Percentiles rank a stretch among this genome's conserved stretches.
Conservation (phyloP, 140 eudicot species). For the Erigeron philadelphicus region DNA sequence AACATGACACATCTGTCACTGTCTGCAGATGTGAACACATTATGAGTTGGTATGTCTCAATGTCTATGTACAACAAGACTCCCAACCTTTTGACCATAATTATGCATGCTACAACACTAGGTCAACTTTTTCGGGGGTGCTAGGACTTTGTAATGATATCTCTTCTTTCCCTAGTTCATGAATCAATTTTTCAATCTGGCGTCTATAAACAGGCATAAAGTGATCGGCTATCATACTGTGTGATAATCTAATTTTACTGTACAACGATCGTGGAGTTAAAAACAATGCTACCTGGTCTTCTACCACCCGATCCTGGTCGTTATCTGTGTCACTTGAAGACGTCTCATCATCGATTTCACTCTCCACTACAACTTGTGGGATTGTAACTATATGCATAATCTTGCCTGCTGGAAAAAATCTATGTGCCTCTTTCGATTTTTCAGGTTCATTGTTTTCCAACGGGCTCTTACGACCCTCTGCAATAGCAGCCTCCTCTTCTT, state of each 20-base stretch:
- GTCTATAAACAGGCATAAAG: conserved; percentile 88
- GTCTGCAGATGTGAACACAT: neutral
- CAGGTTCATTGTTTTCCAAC: conserved; percentile 35
- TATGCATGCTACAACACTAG: conserved; percentile 27
- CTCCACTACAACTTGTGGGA: conserved; percentile 34
- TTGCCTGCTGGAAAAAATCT: conserved; percentile 92
- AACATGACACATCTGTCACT: neutral
- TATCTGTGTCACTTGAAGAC: conserved; percentile 34
- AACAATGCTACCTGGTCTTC: conserved; percentile 67
- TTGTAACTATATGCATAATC: conserved; percentile 76
- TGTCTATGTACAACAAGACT: conserved; percentile 6
- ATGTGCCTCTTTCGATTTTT: conserved; percentile 68
- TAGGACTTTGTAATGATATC: conserved; percentile 10
- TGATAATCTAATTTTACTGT: conserved; percentile 74
- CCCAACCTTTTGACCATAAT: neutral
- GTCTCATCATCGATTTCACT: conserved; percentile 27
- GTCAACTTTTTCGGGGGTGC: conserved; percentile 19
- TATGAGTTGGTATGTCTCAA: neutral
- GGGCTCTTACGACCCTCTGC: conserved; percentile 45
- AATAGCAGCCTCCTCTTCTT: conserved; percentile 77
- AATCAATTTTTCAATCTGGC: conserved; percentile 66
- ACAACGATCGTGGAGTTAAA: conserved; percentile 58
- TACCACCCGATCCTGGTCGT: conserved; percentile 18
- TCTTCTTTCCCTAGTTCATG: conserved; percentile 31
- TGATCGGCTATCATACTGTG: conserved; percentile 85